Conservation (phyloP, 1,139 yeast genomes). For the Debaryomyces udenii region DNA sequence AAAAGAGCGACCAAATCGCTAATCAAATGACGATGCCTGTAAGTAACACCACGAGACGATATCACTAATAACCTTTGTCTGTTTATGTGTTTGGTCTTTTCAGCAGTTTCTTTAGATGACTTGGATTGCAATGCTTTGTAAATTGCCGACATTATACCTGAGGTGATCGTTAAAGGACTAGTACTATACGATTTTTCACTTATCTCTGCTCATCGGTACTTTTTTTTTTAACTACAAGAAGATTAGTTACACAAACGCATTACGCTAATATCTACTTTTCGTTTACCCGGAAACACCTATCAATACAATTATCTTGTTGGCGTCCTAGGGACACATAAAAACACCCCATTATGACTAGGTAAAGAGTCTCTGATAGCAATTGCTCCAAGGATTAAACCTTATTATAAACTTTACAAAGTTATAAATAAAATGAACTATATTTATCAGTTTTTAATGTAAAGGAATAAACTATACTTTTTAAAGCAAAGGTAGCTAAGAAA, state of each 20-base stretch:
- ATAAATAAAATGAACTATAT: slow-evolving; percentile 1
- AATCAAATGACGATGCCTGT: slow-evolving; percentile 92
- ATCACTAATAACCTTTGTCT: slow-evolving; percentile 83
- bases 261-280: neutral
- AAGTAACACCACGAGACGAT: slow-evolving; percentile 93
- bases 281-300: slow-evolving; percentile 14
- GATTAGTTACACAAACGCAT: slow-evolving; percentile 9
- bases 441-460: slow-evolving; percentile 4
- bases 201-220: slow-evolving; percentile 20
- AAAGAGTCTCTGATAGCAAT: too few species aligned
- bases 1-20: slow-evolving; percentile 75
- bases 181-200: slow-evolving; percentile 13
- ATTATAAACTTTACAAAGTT: neutral
- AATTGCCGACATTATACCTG: slow-evolving; percentile 55
- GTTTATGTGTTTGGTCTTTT: slow-evolving; percentile 60
- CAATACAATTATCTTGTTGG: too few species aligned
- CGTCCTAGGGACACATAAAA: too few species aligned
- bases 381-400: too few species aligned
- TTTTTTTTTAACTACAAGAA: slow-evolving; percentile 11
- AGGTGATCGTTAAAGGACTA: neutral
- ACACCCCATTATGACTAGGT: too few species aligned
- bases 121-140: slow-evolving; percentile 69
- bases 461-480: slow-evolving; percentile 5
- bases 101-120: slow-evolving; percentile 45
- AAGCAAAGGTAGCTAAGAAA: neutral